Evolutionary conservation across 495 filamentous ascomycete species (phyloP).

Genomic region (Penicillium subrubescens): DNA sequence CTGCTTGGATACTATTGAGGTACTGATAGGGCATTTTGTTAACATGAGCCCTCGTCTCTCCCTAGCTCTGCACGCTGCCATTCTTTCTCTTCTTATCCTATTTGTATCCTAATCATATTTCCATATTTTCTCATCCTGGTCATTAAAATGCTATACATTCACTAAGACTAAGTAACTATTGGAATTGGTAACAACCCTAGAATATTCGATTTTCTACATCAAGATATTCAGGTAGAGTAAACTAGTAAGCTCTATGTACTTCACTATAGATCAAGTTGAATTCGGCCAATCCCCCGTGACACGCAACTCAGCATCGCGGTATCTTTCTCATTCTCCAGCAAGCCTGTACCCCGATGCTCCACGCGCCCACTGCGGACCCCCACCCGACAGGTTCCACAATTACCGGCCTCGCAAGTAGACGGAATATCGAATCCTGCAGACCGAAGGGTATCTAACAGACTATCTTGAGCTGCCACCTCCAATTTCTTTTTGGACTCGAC

Average conservation of each 20-base stretch:
- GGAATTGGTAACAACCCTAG: neutral
- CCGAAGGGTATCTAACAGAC: slow-evolving; percentile 10
- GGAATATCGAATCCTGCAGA: slow-evolving; percentile 16
- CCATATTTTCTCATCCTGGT: too few species aligned
- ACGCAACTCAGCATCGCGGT: slow-evolving; percentile 15
- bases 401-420: slow-evolving; percentile 12
- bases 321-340: slow-evolving; percentile 10
- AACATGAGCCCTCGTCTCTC: neutral
- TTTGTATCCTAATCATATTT: neutral
- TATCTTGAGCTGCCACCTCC: slow-evolving; percentile 2
- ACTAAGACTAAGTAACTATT: neutral
- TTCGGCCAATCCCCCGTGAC: slow-evolving; percentile 8
- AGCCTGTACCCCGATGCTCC: slow-evolving; percentile 13
- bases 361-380: slow-evolving; percentile 1
- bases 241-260: neutral
- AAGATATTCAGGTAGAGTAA: neutral
- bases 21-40: neutral
- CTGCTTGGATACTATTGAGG: neutral
- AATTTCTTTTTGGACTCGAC: slow-evolving; percentile 5
- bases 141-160: neutral
- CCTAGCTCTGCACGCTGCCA: neutral
- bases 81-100: neutral
- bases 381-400: slow-evolving; percentile 18
- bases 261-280: slow-evolving; percentile 7
- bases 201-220: neutral